These are phyloP conservation scores for Rhizoclosmatium globosum DNA, from an alignment of 192 early-diverging fungal genomes.

Conservation along the genomic window DNA sequence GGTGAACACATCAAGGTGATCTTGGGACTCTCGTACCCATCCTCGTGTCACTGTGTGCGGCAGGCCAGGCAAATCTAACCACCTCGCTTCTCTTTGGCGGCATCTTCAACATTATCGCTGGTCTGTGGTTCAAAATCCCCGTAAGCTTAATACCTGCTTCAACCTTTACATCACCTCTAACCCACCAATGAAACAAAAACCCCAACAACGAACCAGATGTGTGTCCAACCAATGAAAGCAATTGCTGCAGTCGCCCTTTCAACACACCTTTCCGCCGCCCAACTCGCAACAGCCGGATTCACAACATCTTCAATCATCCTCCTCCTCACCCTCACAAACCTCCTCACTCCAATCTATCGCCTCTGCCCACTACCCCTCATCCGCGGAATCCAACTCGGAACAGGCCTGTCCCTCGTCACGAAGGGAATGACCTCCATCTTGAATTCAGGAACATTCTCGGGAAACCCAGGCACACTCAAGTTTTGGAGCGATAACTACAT, in stretches of 20 bases:
- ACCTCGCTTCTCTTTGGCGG: constrained; percentile 87
- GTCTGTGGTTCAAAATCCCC: constrained; percentile 79
- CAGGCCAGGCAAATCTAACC: constrained; percentile 77
- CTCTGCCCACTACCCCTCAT: constrained; percentile 60
- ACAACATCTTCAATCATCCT: constrained; percentile 73
- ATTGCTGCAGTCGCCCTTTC: constrained; percentile 79
- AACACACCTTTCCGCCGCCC: constrained; percentile 18
- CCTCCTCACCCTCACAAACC: constrained; percentile 72
- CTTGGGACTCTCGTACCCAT: constrained; percentile 89
- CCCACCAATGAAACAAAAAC: too few relatives aligned
- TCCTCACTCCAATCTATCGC: constrained; percentile 12
- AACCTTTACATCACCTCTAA: not conserved
- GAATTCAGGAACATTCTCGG: constrained; percentile 57
- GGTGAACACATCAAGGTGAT: constrained; percentile 50
- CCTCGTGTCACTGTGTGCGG: constrained; percentile 78
- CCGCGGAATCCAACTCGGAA: constrained; percentile 87
- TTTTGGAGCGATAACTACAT: constrained; percentile 76
- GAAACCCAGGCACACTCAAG: constrained; percentile 24
- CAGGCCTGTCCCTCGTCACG: constrained; percentile 75
- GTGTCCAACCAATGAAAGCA: constrained; percentile 94
- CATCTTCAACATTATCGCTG: constrained; percentile 85
- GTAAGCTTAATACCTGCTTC: not conserved
- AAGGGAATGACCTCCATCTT: constrained; percentile 45
- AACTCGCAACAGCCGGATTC: constrained; percentile 76
- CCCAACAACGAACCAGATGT: constrained; percentile 55